Base-by-base conservation (phyloP, 176 grass and related monocot species). In the Carex myosuroides region DNA sequence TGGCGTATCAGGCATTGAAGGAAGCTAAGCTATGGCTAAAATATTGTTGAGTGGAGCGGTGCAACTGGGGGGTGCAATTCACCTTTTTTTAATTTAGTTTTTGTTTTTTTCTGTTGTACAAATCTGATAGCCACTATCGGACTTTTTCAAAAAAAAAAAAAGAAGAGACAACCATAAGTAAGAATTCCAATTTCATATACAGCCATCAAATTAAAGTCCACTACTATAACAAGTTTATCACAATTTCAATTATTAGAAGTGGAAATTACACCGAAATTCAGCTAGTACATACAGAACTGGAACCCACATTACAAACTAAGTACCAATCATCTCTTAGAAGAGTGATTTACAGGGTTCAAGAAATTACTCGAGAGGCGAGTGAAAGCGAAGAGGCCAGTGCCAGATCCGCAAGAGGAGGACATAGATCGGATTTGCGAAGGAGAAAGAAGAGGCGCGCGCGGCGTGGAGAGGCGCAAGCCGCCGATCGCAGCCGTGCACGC, bases 341-440 rank as follows among this genome's bases (percentile, higher is more conserved):
- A 39, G 8, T 0, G 20, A 59, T 5, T 18, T 22, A 57, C 6
- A 44, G 44, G 24, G 48, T 54, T 55, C 8, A 75, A 54, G 55
- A 61, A 70, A 71, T 55, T 89, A 89, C 87, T 64, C 30, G 16
- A 60, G 66, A 85, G 37, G 61, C 65, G 87, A 54, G 80, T 62
- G 56, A 57, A 74, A 85, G 76, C 84, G 54, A 61, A 22, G 70
- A 53, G 75, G 56, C 18, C 35, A 52, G n/a, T 32, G 20, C 13
- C 41, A 54, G 80, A 68, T 8, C 20, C 80, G 10, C 39, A 67
- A 52, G 61, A 83, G 13, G 75, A 4, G 7, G 59, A 70, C 5
- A 21, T 54, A 64, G 75, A 41, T 53, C 87, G 87, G 33, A 39
- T 44, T 54, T 35, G 61, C 5, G 24, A 9, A 35, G 39, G 50